phyloP scores from a whole-genome alignment of 2,329 filamentous ascomycete genomes.

The Diaporthe ilicicola region DNA sequence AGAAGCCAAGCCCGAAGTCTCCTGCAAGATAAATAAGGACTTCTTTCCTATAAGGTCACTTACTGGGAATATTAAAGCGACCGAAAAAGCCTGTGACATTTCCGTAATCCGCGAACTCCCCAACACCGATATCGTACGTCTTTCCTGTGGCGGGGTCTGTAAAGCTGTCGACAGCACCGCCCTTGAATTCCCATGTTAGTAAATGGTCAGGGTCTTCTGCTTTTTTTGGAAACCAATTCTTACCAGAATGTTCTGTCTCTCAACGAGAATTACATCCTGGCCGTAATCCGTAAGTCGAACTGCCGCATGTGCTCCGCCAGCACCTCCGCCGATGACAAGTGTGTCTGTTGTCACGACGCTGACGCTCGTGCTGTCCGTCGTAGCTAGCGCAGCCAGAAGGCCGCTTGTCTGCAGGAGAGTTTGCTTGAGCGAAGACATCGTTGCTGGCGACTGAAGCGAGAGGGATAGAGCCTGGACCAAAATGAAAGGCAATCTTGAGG shows the following conservation, averaged over 20 bases:
- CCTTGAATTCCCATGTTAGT: neutral
- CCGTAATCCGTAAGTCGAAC: slow-evolving; percentile 23
- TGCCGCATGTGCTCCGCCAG: slow-evolving; percentile 23
- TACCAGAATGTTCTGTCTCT: slow-evolving; percentile 19
- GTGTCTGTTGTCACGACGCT: slow-evolving; percentile 8
- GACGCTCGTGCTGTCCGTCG: neutral
- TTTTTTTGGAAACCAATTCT: neutral
- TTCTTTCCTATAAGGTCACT: neutral
- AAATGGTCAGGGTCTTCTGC: neutral
- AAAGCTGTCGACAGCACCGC: slow-evolving; percentile 22
- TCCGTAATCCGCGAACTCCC: slow-evolving; percentile 13
- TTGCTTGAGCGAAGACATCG: slow-evolving; percentile 5
- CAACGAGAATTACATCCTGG: slow-evolving; percentile 12
- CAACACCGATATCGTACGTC: slow-evolving; percentile 3
- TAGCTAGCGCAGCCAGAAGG: neutral
- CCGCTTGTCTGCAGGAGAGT: slow-evolving; percentile 5
- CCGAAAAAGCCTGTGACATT: slow-evolving; percentile 14
- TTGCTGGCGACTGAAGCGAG: neutral
- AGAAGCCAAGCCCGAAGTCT: no score
- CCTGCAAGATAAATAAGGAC: neutral
- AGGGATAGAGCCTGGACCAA: neutral
- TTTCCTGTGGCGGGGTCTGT: neutral
- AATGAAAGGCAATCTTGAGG: neutral
- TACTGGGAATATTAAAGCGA: slow-evolving; percentile 19
- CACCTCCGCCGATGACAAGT: slow-evolving; percentile 25